Evolutionary conservation across 306 rosid genomes (phyloP), one percentile per base, ranked within the genome.

Genomic region (Vicia sativa): DNA sequence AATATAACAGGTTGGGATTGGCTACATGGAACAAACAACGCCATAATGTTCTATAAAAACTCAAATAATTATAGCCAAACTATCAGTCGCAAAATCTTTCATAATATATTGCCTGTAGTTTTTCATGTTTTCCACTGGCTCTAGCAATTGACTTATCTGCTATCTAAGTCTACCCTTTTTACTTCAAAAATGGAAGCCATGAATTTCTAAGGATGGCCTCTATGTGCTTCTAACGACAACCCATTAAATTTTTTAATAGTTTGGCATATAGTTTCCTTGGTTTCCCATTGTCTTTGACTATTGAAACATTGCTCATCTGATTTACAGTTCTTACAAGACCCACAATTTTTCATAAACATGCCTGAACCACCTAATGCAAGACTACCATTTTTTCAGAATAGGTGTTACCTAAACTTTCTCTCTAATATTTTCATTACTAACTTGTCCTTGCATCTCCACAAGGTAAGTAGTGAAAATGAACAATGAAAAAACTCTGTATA

Each of bases 361-460:
- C 11, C 66, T 21, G 16, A 16, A 18, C 28, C 11, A 37, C 48
- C 48, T 37, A 60, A 60, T 15, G 25, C 4, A 10, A 60, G 15
- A 60, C 16, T 15, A 18, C 48, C 48, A 60, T 38, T 29, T 60
- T 60, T 10, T 15, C 48, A n/a, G 3, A 58, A 35, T 35, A 35
- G 26, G 45, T 35, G 45, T 34, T 10, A 37, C 41, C 46, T 3
- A 48, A 48, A 18, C 25, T 59, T 4, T 11, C 46, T 59, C n/a
- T n/a, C n/a, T n/a, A 59, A 35, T 59, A 26, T 18, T 34, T 9
- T 9, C 26, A 58, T 59, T 15, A 5, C 65, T 59, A 59, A 59
- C 11, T 59, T 13, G 5, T 12, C 6, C 53, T 42, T 19, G 35
- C 45, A 38, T 53, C 11, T 12, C 13, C 18, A 67, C 15, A 41